phyloP scores from a whole-genome alignment of 306 rosid genomes.

The Vigna nakashimae region DNA sequence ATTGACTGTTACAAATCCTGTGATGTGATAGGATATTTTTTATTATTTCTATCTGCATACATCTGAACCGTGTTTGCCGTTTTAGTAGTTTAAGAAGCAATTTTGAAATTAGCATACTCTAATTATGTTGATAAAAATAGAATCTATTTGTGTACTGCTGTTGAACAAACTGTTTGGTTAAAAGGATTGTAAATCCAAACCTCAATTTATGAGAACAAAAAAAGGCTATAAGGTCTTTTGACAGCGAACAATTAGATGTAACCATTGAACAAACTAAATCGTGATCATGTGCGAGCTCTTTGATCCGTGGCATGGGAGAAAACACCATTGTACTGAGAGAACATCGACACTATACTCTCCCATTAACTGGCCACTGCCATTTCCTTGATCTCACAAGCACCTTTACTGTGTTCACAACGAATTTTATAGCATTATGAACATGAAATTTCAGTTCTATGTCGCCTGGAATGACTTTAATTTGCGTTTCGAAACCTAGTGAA shows the following conservation, averaged over 20 bases:
- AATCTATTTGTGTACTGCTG: background rate
- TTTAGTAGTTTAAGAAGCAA: conserved; percentile 1
- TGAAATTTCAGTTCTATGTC: background rate
- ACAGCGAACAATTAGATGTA: background rate
- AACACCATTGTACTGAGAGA: background rate
- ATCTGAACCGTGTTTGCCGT: conserved; percentile 16
- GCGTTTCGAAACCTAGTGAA: background rate
- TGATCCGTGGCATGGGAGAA: no score
- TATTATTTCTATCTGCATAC: background rate
- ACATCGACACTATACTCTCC: background rate
- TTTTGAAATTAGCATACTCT: conserved; percentile 21
- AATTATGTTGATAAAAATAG: background rate
- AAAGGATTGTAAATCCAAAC: background rate
- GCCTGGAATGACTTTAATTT: background rate
- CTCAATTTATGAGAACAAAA: background rate
- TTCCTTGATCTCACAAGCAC: background rate
- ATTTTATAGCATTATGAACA: background rate
- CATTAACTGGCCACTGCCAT: background rate
- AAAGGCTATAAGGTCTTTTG: background rate
- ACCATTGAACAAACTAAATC: background rate
- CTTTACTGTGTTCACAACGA: background rate
- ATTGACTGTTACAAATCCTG: conserved; percentile 1
- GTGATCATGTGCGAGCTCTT: no score
- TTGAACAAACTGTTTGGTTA: background rate
- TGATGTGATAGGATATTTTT: conserved; percentile 20